Base-by-base conservation (phyloP, 495 filamentous ascomycete genomes). In the Chaetomium tenue region DNA sequence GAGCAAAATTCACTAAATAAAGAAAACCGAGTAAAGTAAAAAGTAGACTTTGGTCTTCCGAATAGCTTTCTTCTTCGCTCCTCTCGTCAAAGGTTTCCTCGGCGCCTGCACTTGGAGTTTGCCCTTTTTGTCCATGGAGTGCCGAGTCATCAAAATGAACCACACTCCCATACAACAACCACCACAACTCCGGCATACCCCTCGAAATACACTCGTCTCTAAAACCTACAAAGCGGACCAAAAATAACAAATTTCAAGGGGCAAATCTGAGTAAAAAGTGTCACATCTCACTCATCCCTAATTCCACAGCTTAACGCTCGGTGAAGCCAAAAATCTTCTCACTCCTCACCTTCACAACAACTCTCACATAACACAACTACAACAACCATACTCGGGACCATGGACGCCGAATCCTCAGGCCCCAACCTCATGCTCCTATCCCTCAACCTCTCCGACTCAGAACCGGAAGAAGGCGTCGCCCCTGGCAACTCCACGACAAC, bases 361-460 rank as follows among this genome's bases (percentile, higher is more conserved):
- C 28, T 30, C 28, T 30, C 28, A 30, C 33, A 37, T 8, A 37
- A 37, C 33, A 37, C 33, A 37, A 37, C 33, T 8, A 37, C 15
- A 42, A 59, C 25, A 61, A 4, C 22, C 63, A 30, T 13, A 56
- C 11, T 16, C 60, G 23, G 55, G 25, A 58, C 9, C 26, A 70
- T 68, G 62, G 61, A 64, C 15, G 66, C 72, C 51, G 65, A 71
- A 39, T 18, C 8, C 47, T 23, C 60, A 22, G 70, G 72, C 26
- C 65, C 72, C 25, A 64, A 71, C 42, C 76, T 79, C 39, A 62
- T 81, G 54, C 77, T 80, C 59, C 78, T 80, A 54, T 69, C 74
- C 30, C 74, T 80, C 56, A 71, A 73, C 50, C 75, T 81, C 33
- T 78, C 75, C n/a, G 74, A 72, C 40, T 74, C 75, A 23, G 78